Percentiles rank a stretch among this genome's conserved stretches.
These are phyloP conservation scores for Sclerotinia subarctica DNA, from an alignment of 2,329 filamentous ascomycete species.

Conservation along the genomic window DNA sequence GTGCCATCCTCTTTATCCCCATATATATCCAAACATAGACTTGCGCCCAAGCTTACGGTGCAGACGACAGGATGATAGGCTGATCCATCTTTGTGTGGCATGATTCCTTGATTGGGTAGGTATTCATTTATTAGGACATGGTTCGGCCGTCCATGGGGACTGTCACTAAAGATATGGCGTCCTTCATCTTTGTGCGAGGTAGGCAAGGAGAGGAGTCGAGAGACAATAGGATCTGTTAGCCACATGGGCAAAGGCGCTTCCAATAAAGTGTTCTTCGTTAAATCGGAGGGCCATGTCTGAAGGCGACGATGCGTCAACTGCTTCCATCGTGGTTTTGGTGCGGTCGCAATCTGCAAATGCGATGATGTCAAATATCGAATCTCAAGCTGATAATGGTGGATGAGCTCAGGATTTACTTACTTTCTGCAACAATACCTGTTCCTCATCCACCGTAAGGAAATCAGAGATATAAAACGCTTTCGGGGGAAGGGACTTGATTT, in stretches of 20 bases:
- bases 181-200: conserved; percentile 36
- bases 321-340: conserved; percentile 78
- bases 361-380: conserved; percentile 13
- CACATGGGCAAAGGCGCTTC: conserved; percentile 71
- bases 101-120: conserved; percentile 82
- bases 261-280: conserved; percentile 75
- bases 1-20: conserved; percentile 59
- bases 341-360: conserved; percentile 49
- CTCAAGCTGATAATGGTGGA: neutral
- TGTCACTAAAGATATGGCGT: conserved; percentile 53
- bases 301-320: conserved; percentile 83
- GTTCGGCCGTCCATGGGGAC: conserved; percentile 76
- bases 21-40: conserved; percentile 75
- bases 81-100: conserved; percentile 90
- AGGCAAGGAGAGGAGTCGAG: conserved; percentile 54
- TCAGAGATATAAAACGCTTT: conserved; percentile 80
- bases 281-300: conserved; percentile 83
- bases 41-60: conserved; percentile 79
- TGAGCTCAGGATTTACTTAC: conserved; percentile 42
- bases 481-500: conserved; percentile 55
- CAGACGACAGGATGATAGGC: conserved; percentile 88
- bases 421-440: conserved; percentile 67
- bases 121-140: conserved; percentile 96
- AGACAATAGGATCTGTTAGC: conserved; percentile 67
- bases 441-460: conserved; percentile 77